phyloP scores from a whole-genome alignment of 176 grass and related monocot genomes.

The Typha latifolia region DNA sequence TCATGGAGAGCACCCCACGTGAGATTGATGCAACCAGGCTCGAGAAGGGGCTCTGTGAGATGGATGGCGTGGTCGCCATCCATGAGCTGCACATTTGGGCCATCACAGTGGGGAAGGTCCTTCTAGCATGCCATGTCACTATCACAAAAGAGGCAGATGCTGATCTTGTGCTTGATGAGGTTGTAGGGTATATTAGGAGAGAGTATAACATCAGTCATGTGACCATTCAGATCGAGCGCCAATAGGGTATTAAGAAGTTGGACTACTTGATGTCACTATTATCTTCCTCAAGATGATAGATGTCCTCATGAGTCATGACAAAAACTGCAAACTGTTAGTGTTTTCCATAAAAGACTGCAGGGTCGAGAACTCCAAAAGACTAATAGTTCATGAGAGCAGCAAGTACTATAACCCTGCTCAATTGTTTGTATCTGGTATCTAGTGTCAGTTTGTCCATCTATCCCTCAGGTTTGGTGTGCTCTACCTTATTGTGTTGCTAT shows the following conservation, averaged over 20 bases:
- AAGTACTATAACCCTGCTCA: no score
- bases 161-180: slow-evolving; percentile 71
- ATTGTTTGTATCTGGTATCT: no score
- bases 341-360: no score
- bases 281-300: neutral
- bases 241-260: slow-evolving; percentile 19
- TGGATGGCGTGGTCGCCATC: slow-evolving; percentile 69
- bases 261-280: neutral
- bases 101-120: slow-evolving; percentile 94
- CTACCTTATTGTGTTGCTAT: no score
- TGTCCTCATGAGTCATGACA: neutral
- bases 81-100: slow-evolving; percentile 99
- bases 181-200: slow-evolving; percentile 84
- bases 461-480: no score
- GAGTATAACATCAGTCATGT: slow-evolving; percentile 98
- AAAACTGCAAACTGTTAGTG: no score
- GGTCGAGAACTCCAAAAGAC: no score
- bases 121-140: slow-evolving; percentile 85
- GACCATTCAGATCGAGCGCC: slow-evolving; percentile 91
- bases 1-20: slow-evolving; percentile 94
- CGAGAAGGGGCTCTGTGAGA: slow-evolving; percentile 58
- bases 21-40: slow-evolving; percentile 83
- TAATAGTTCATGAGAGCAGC: no score
- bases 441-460: no score
- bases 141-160: slow-evolving; percentile 53